These are phyloP conservation scores for Hypoxylon sp. DNA, from an alignment of 2,329 filamentous ascomycete species.

Conservation along the genomic window DNA sequence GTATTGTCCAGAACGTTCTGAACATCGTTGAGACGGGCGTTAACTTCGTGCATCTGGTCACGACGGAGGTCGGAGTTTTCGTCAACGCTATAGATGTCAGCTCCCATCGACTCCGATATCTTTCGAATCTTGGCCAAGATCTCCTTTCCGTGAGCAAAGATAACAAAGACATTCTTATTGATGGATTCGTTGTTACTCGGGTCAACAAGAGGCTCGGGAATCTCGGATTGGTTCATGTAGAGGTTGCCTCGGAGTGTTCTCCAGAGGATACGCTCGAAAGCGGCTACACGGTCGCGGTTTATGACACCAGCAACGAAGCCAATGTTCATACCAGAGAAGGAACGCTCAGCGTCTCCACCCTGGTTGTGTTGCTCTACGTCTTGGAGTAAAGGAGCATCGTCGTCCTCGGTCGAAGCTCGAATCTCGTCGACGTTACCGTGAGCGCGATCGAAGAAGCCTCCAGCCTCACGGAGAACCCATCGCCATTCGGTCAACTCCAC, in stretches of 20 bases:
- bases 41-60: slow-evolving; percentile 98
- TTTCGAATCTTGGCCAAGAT: slow-evolving; percentile 99
- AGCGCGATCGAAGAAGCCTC: slow-evolving; percentile 96
- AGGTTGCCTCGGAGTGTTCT: slow-evolving; percentile 95
- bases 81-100: slow-evolving; percentile 95
- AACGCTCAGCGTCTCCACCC: slow-evolving; percentile 78
- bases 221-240: slow-evolving; percentile 99
- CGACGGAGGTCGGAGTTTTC: slow-evolving; percentile 96
- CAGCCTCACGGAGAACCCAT: slow-evolving; percentile 95
- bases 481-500: slow-evolving; percentile 98
- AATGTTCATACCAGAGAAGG: slow-evolving; percentile 98
- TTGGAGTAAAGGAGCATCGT: slow-evolving; percentile 91
- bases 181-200: slow-evolving; percentile 91
- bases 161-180: slow-evolving; percentile 98
- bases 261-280: slow-evolving; percentile 98
- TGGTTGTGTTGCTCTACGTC: slow-evolving; percentile 87
- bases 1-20: slow-evolving; percentile 95
- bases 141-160: slow-evolving; percentile 98
- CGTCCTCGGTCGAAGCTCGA: slow-evolving; percentile 86
- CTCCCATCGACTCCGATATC: slow-evolving; percentile 97
- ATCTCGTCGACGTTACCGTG: slow-evolving; percentile 98
- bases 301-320: slow-evolving; percentile 98
- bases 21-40: slow-evolving; percentile 90
- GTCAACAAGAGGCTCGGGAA: slow-evolving; percentile 91
- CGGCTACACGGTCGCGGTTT: slow-evolving; percentile 88